These are phyloP conservation scores for Phytophthora gonapodyides DNA, from an alignment of 352 stramenopile genomes.

Conservation along the genomic window DNA sequence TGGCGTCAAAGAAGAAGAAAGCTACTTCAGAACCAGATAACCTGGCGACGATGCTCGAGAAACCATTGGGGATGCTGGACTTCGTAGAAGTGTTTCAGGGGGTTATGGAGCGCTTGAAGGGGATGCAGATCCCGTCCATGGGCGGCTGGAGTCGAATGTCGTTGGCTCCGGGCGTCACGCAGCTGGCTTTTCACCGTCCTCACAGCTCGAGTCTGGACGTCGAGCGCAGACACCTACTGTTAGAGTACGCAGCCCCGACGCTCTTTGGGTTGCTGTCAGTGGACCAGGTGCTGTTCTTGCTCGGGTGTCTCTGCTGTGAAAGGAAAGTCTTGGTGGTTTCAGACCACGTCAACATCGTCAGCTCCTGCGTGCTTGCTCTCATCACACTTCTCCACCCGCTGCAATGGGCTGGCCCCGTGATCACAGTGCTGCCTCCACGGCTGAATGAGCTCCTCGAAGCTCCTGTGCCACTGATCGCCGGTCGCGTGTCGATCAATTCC, in stretches of 20 bases:
- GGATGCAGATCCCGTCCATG: slow-evolving; percentile 73
- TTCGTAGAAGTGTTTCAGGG: slow-evolving; percentile 70
- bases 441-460: slow-evolving; percentile 78
- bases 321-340: slow-evolving; percentile 79
- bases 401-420: slow-evolving; percentile 77
- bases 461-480: slow-evolving; percentile 76
- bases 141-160: slow-evolving; percentile 74
- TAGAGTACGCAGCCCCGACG: slow-evolving; percentile 74
- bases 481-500: slow-evolving; percentile 67
- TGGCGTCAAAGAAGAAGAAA: slow-evolving; percentile 23
- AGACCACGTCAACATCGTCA: slow-evolving; percentile 77
- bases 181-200: slow-evolving; percentile 76
- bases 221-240: slow-evolving; percentile 62
- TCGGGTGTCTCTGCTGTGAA: slow-evolving; percentile 78
- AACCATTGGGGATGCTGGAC: slow-evolving; percentile 49
- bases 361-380: slow-evolving; percentile 72
- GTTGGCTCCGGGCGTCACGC: slow-evolving; percentile 57
- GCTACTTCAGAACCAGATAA: slow-evolving; percentile 7
- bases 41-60: slow-evolving; percentile 27
- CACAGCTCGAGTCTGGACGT: slow-evolving; percentile 61
- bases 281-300: slow-evolving; percentile 78
- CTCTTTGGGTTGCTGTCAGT: slow-evolving; percentile 77
- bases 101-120: slow-evolving; percentile 60
- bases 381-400: slow-evolving; percentile 70
- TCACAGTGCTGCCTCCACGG: slow-evolving; percentile 70